Base-by-base conservation (phyloP, 1,284 basidiomycete genomes). In the Moesziomyces globuligerus region DNA sequence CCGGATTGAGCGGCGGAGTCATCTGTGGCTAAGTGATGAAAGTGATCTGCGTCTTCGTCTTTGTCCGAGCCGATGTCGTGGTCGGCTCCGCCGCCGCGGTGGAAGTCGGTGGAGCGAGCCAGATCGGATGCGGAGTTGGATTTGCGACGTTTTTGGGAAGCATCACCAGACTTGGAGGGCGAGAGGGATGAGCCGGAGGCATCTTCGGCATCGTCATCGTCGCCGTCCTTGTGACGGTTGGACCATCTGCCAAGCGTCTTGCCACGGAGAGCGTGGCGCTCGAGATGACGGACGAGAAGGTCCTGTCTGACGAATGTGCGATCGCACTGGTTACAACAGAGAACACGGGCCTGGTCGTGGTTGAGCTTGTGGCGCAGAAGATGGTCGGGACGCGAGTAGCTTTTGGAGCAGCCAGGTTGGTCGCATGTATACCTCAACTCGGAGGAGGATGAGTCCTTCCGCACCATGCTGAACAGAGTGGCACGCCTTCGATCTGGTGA, bases 271-370 rank as follows among this genome's bases (percentile, higher is more conserved):
- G 70, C 70, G 45, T 75, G 73, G 21, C 74, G 60, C n/a, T 72
- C 62, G 43, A 74, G 66, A 45, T 76, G 74, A 18, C 74, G 65
- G 0, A 74, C 60, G 28, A 76, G 65, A 9, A 76, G 57, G 32
- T 76, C 74, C 29, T 76, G 68, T 10, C 74, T 65, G 8, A 76
- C 72, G 45, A 76, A 76, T n/a, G 74, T 76, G 25, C 71, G 67
- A 24, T 74, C 74, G 49, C 74, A 76, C 32, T 76, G 70, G 15
- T 73, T 66, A 45, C 74, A 76, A 23, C 56, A 60, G 18, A 76
- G 56, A 7, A 69, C 59, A 29, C 66, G 58, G 3, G 54, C 68
- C 34, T 71, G 71, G 28, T 74, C 72, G 48, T 76, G 74, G 37
- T 74, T 74, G 58, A 76, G 66, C 44, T 74, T 74, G 54, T 76